A percentile compares a stretch with the other conserved stretches of the same genome.
Evolutionary conservation across 495 filamentous ascomycete genomes (phyloP).

Genomic region (Pseudomonodictys pantanalensis): DNA sequence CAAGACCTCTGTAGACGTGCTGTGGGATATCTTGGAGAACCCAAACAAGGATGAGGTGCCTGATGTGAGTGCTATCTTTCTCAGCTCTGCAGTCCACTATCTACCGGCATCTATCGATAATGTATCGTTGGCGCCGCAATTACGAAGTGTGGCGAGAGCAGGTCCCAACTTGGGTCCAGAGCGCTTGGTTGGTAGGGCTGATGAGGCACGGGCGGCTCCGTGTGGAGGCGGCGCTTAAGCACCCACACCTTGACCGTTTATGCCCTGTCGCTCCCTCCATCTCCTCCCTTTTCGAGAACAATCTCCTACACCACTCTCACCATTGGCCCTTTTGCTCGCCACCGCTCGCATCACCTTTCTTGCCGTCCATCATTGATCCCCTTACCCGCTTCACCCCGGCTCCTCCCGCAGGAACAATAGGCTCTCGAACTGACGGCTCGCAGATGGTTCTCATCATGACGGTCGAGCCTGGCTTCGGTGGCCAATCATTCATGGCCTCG

Average conservation of each 20-base stretch:
- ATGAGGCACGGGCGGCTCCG: constrained; percentile 25
- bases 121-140: not conserved
- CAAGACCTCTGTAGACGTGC: constrained; percentile 79
- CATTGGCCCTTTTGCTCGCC: constrained; percentile 6
- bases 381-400: not conserved
- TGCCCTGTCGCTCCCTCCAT: constrained; percentile 13
- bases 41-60: constrained; percentile 70
- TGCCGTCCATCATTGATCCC: not conserved
- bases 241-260: constrained; percentile 7
- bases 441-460: constrained; percentile 99
- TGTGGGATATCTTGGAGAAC: constrained; percentile 83
- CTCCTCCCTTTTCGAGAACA: constrained; percentile 2
- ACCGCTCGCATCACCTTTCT: not conserved
- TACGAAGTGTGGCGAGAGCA: constrained; percentile 15
- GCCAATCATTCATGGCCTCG: constrained; percentile 96
- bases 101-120: constrained; percentile 16
- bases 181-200: constrained; percentile 15
- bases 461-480: constrained; percentile 94
- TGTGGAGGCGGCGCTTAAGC: constrained; percentile 34
- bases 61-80: constrained; percentile 77
- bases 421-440: constrained; percentile 5
- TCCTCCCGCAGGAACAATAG: constrained; percentile 8
- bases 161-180: constrained; percentile 4
- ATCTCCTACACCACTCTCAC: not conserved
- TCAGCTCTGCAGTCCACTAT: constrained; percentile 15